These are phyloP conservation scores for Begonia masoniana DNA, from an alignment of 306 rosid genomes.

Conservation along the genomic window DNA sequence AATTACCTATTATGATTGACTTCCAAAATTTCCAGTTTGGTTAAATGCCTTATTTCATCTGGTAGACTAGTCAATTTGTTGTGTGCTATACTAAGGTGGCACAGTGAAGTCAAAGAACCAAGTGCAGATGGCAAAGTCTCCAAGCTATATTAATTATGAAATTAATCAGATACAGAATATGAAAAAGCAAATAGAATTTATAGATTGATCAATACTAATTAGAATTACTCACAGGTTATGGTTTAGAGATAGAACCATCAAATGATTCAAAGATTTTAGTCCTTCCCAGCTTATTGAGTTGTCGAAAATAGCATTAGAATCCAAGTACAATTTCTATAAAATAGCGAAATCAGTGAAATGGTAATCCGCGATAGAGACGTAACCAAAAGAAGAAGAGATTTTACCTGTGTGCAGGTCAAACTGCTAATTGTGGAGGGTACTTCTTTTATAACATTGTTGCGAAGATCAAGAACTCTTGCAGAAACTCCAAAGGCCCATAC, in stretches of 20 bases:
- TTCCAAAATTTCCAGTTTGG: constrained; percentile 55
- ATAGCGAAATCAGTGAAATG: constrained; percentile 12
- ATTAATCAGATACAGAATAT: too few species aligned
- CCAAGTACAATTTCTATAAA: constrained; percentile 50
- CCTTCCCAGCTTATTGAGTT: constrained; percentile 65
- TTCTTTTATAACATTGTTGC: constrained; percentile 38
- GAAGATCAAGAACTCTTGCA: constrained; percentile 60
- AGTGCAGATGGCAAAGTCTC: constrained; percentile 49
- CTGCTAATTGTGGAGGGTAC: constrained; percentile 41
- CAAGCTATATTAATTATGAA: constrained; percentile 31
- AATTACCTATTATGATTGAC: constrained; percentile 66
- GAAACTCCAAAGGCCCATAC: constrained; percentile 62
- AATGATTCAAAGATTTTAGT: constrained; percentile 35
- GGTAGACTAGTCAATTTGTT: constrained; percentile 68
- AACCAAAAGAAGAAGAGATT: constrained; percentile 9
- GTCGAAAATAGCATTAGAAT: constrained; percentile 41
- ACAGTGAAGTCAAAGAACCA: constrained; percentile 51
- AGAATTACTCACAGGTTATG: constrained; percentile 69
- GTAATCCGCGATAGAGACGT: constrained; percentile 5
- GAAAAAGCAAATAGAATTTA: too few species aligned
- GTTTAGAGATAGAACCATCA: constrained; percentile 51
- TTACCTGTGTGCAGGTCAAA: constrained; percentile 48
- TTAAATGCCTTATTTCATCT: constrained; percentile 44
- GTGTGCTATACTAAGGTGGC: constrained; percentile 50
- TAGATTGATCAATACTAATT: too few species aligned